A percentile compares a stretch with the other conserved stretches of the same genome.
Conservation (phyloP, 1,139 yeast species). For the Yamadazyma atmosphaerica region DNA sequence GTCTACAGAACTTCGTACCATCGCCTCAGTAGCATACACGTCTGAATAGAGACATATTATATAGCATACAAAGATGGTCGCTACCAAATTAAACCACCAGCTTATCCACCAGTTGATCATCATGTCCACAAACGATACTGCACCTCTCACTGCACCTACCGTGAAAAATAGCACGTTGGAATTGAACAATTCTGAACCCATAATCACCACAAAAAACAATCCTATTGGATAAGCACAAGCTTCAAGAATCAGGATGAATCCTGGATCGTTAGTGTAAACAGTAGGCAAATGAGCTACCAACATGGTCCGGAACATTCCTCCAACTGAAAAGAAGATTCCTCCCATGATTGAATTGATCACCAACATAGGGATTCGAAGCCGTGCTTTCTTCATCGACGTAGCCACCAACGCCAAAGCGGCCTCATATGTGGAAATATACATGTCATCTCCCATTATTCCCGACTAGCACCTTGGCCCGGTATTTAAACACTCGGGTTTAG, state of each 20-base stretch:
- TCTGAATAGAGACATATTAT: constrained; percentile 59
- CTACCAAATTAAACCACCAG: constrained; percentile 64
- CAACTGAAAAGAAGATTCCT: constrained; percentile 66
- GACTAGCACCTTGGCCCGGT: no score
- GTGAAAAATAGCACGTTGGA: constrained; percentile 70
- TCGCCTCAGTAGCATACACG: constrained; percentile 36
- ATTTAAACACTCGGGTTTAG: no score
- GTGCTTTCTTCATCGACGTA: constrained; percentile 76
- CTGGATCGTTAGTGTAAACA: constrained; percentile 46
- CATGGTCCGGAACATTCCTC: constrained; percentile 68
- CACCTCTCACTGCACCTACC: constrained; percentile 66
- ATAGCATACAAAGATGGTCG: constrained; percentile 64
- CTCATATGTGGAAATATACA: constrained; percentile 71
- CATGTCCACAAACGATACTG: constrained; percentile 63
- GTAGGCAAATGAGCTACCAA: constrained; percentile 53
- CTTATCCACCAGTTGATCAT: constrained; percentile 68
- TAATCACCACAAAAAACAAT: constrained; percentile 65
- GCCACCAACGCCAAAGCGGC: constrained; percentile 83
- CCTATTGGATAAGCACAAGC: constrained; percentile 69
- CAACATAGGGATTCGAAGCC: constrained; percentile 59
- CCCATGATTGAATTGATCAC: constrained; percentile 66
- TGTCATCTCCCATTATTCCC: constrained; percentile 39
- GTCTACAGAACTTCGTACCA: constrained; percentile 47
- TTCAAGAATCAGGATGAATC: constrained; percentile 51
- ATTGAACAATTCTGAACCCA: constrained; percentile 75